Percentiles rank a stretch among this genome's conserved stretches.
These are phyloP conservation scores for Pelargonium nanum DNA, from an alignment of 345 rosid species.

Conservation along the genomic window DNA sequence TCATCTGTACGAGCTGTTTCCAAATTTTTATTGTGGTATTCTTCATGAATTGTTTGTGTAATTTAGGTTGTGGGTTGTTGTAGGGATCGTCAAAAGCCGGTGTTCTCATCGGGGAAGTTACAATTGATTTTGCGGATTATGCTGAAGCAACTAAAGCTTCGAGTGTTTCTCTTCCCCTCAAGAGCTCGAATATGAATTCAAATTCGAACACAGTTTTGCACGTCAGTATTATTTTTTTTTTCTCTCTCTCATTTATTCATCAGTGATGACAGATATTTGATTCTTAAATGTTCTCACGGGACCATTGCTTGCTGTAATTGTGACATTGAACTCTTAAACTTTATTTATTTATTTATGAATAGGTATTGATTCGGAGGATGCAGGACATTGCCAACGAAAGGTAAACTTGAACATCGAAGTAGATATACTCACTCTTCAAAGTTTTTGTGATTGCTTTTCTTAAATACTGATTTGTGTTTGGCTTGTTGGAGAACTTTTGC, in stretches of 20 bases:
- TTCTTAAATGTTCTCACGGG: neutral
- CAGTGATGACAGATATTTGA: neutral
- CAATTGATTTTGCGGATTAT: conserved; percentile 27
- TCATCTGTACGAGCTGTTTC: conserved; percentile 10
- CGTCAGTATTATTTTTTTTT: conserved; percentile 13
- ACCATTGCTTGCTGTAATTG: neutral
- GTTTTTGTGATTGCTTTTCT: neutral
- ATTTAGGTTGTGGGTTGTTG: conserved; percentile 6
- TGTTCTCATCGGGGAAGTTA: conserved; percentile 27
- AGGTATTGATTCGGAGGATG: conserved; percentile 28
- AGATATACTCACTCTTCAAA: neutral
- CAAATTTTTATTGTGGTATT: neutral
- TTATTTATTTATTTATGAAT: neutral
- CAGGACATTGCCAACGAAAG: conserved; percentile 19
- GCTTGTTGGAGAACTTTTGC: neutral
- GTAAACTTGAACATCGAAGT: conserved; percentile 8
- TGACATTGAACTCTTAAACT: neutral
- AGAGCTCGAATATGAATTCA: conserved; percentile 10
- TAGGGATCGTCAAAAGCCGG: conserved; percentile 24
- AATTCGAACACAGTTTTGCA: conserved; percentile 26
- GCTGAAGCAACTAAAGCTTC: conserved; percentile 20
- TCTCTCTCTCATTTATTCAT: neutral
- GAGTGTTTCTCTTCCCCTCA: conserved; percentile 25
- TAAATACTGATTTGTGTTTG: neutral
- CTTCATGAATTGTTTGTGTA: neutral